phyloP scores from a whole-genome alignment of 345 rosid genomes.

The Pistacia atlantica region DNA sequence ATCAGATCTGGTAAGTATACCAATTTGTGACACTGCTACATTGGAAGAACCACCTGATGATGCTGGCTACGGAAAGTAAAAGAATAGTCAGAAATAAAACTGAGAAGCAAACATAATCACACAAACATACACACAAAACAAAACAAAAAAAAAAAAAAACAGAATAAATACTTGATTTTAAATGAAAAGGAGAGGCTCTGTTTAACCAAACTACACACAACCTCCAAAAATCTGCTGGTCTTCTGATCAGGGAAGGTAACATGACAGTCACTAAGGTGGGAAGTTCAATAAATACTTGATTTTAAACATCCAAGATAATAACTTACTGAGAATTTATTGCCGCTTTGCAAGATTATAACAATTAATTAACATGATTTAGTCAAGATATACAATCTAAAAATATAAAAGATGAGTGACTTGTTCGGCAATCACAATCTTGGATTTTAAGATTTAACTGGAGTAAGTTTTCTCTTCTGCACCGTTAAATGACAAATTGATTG shows the following conservation, averaged over 20 bases:
- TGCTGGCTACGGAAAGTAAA: slow-evolving; percentile 4
- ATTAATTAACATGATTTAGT: not conserved
- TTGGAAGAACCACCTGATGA: slow-evolving; percentile 18
- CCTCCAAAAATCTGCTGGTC: not conserved
- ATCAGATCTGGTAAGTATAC: not conserved
- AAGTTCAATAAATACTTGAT: not conserved
- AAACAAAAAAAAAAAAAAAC: not conserved
- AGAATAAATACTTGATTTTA: too few species aligned
- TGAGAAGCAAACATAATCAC: not conserved
- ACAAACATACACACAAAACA: not conserved
- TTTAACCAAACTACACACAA: not conserved
- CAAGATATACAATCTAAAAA: not conserved
- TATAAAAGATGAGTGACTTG: not conserved
- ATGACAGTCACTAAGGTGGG: not conserved
- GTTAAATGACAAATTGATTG: not conserved
- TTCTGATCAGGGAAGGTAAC: not conserved
- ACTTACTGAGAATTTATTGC: not conserved
- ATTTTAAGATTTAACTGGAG: not conserved
- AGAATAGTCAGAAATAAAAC: not conserved
- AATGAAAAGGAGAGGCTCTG: not conserved
- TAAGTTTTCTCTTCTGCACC: not conserved
- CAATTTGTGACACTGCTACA: slow-evolving; percentile 20
- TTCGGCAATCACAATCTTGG: not conserved
- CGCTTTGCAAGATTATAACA: not conserved
- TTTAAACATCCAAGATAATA: not conserved